Base-by-base conservation (phyloP, 2,329 filamentous ascomycete genomes). In the Gyromitra esculenta region DNA sequence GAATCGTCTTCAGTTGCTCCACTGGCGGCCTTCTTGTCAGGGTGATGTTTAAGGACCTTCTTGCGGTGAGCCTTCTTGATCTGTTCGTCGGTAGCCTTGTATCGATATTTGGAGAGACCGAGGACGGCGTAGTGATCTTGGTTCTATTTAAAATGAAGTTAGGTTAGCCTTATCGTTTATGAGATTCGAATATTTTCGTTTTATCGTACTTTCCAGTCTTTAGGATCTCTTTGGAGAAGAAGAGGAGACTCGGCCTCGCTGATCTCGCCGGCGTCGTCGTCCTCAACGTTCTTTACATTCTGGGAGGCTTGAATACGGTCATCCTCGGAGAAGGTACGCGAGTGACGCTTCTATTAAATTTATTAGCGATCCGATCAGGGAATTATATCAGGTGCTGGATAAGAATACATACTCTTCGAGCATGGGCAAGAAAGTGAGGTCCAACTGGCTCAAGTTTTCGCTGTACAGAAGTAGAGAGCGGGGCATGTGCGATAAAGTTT, bases 121-220 rank as follows among this genome's bases (percentile, higher is more conserved):
- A 99, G 91, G 71, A 99, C 92, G 82, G 96, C 94, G 86, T 99
- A 99, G 87, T 99, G 96, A 83, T 99, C 96, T 90, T 99, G 96
- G 80, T 87, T 88, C 92, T 96, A 79, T 63, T 78, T 25, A 62
- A 52, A 76, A 81, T 79, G 81, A 35, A 43, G 5, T 39, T 3
- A 6, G 7, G 57, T 77, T 70, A 75, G 59, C n/a, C 18, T 59
- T 39, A 5, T 2, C n/a, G 39, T n/a, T 56, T 35, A 9, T 25
- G 35, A 5, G 2, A 15, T n/a, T 45, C 7, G 6, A 2, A 31
- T 31, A 9, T n/a, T n/a, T 9, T 35, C 43, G 2, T 35, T 13
- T 8, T 50, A 35, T 41, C 0, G 18, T 84, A 95, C 93, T 92
- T 99, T 99, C 96, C 96, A 99, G 87, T 99, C 96, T 87, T 99